A percentile compares a stretch with the other conserved stretches of the same genome.
phyloP scores from a whole-genome alignment of 148 eudicot species.

The Camellia lanceoleosa region DNA sequence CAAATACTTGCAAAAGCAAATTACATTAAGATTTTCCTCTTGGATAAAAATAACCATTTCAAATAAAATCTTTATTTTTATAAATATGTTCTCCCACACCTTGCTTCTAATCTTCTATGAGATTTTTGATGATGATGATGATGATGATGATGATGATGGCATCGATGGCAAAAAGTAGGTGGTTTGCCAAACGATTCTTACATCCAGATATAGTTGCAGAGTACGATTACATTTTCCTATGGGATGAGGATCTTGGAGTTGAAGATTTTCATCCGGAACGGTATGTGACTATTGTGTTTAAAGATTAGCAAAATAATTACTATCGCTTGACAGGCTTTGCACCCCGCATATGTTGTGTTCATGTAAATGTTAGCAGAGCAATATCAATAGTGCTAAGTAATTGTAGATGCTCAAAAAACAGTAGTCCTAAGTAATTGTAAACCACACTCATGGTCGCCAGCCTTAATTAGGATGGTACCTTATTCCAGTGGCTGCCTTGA shows the following conservation, averaged over 20 bases:
- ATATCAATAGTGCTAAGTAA: background rate
- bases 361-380: background rate
- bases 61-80: background rate
- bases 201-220: slow-evolving; percentile 88
- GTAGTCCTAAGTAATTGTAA: background rate
- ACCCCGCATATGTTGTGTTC: background rate
- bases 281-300: slow-evolving; percentile 27
- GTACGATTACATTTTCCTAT: slow-evolving; percentile 71
- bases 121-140: slow-evolving; percentile 11
- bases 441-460: background rate
- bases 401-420: background rate
- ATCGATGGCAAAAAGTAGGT: slow-evolving; percentile 40
- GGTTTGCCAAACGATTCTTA: slow-evolving; percentile 91
- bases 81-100: slow-evolving; percentile 4
- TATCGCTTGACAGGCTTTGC: background rate
- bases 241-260: slow-evolving; percentile 99
- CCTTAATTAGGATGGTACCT: background rate
- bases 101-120: slow-evolving; percentile 10
- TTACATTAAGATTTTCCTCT: background rate
- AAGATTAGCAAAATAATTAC: background rate
- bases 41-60: background rate
- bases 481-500: background rate
- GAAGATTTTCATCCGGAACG: slow-evolving; percentile 67
- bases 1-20: background rate
- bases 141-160: slow-evolving; percentile 7